Conservation (phyloP, 305 asterid species). For the Solanum hybrid region DNA sequence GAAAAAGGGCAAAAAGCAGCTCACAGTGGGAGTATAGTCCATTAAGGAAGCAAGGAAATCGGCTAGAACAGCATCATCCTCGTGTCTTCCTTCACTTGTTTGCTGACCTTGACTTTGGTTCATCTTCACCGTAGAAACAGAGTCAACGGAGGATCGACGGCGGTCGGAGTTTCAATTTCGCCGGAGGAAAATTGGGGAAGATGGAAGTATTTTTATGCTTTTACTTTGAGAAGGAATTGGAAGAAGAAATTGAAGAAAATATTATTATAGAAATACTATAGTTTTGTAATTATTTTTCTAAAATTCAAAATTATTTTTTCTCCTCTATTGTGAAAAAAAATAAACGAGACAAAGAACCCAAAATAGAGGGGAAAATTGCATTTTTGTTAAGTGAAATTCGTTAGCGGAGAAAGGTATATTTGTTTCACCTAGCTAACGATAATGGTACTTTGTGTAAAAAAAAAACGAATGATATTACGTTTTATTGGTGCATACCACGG, state of each 20-base stretch:
- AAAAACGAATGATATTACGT: fast-evolving
- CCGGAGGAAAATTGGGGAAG: not conserved
- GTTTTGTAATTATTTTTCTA: not conserved
- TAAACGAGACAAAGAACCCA: not conserved
- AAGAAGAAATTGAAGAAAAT: not conserved
- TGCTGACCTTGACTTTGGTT: conserved; percentile 49
- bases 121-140: conserved; percentile 15
- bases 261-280: not conserved
- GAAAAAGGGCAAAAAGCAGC: not conserved
- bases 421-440: not conserved
- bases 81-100: conserved; percentile 68
- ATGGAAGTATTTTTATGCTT: not conserved
- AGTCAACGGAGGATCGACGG: not conserved
- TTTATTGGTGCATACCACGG: not conserved
- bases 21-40: conserved; percentile 95
- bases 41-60: conserved; percentile 85
- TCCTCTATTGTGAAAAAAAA: not conserved
- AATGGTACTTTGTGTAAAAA: not conserved
- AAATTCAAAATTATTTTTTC: not conserved
- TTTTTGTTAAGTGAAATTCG: not conserved
- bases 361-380: not conserved
- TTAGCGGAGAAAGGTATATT: not conserved
- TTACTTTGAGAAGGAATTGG: not conserved
- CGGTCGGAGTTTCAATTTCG: not conserved
- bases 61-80: conserved; percentile 68